Base-by-base conservation (phyloP, 139 green algal genomes). In the Chlorella sp. region DNA sequence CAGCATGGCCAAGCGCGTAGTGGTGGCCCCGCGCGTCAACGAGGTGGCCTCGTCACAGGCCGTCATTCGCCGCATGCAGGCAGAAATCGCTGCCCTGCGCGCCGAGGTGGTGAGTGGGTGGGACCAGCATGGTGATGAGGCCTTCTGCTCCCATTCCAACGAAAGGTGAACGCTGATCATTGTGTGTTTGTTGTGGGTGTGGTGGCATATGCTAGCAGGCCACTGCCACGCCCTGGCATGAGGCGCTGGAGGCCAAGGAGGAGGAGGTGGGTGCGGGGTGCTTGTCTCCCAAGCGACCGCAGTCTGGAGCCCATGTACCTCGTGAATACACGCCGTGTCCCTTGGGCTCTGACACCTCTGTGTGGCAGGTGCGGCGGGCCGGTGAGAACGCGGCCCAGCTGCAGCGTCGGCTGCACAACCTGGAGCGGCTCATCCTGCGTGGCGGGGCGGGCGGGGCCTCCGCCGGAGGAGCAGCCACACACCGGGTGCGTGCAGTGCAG, bases 1-100 rank as follows among this genome's bases (percentile, higher is more conserved):
- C 35, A 89, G 76, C 42, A 83, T 92, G n/a, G 93, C 94, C 64
- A 97, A 97, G 86, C 80, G 79, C 35, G 84, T 95, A 34, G 93
- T 87, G 23, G 61, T 31, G 49, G 68, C 29, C 6, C 63, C 63
- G 20, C 36, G 79, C 27, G 42, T 87, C 33, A 98, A 98, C 76
- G 85, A 89, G 67, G 87, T 92, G 22, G 32, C 77, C 49, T 77
- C 79, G 71, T 69, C 63, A 6, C 77, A 87, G 66, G 75, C 80
- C 0, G 35, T 85, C 36, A 86, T 97, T 34, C 89, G 89, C 72
- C 85, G 87, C 1, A 91, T 97, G 78, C 76, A 87, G 31, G 73
- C 77, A 27, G 87, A 95, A 78, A 95, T 96, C 33, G 61, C 87
- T 66, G 73, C 79, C 35, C 76, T 91, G 55, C 20, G 24, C 22